These are phyloP conservation scores for Kurtzmaniella quercitrusa DNA, from an alignment of 1,139 yeast genomes.

Conservation along the genomic window DNA sequence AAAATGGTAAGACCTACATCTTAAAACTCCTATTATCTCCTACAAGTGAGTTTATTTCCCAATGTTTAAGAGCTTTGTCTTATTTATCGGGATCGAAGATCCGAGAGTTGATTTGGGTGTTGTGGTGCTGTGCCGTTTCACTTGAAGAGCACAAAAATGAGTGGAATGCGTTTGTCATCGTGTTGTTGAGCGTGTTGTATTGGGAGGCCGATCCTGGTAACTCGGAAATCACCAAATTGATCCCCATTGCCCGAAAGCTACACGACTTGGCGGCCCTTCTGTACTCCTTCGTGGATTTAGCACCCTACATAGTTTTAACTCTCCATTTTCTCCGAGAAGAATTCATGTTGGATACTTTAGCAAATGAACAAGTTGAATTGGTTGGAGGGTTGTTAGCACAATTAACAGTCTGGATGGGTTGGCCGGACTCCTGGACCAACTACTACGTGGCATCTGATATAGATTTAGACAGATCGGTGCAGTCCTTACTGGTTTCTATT, in stretches of 20 bases:
- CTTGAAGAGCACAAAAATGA: slow-evolving; percentile 43
- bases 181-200: slow-evolving; percentile 30
- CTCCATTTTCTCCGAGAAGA: slow-evolving; percentile 81
- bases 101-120: slow-evolving; percentile 54
- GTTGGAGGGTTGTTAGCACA: slow-evolving; percentile 59
- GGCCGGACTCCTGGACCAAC: slow-evolving; percentile 65
- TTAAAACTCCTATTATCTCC: slow-evolving; percentile 47
- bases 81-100: slow-evolving; percentile 56
- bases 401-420: slow-evolving; percentile 64
- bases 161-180: slow-evolving; percentile 60
- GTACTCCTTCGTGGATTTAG: slow-evolving; percentile 43
- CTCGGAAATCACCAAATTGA: slow-evolving; percentile 29
- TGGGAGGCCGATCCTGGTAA: slow-evolving; percentile 1
- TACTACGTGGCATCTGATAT: slow-evolving; percentile 45
- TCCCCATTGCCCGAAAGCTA: slow-evolving; percentile 36
- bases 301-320: slow-evolving; percentile 64
- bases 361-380: slow-evolving; percentile 27
- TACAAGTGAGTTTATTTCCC: slow-evolving; percentile 33
- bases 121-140: slow-evolving; percentile 60
- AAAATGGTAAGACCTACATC: slow-evolving; percentile 22
- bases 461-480: slow-evolving; percentile 18
- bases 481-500: slow-evolving; percentile 41
- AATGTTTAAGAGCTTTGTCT: slow-evolving; percentile 47
- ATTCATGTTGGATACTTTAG: slow-evolving; percentile 51
- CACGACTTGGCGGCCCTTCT: slow-evolving; percentile 24